These are phyloP conservation scores for Akanthomyces muscarius DNA, from an alignment of 2,329 filamentous ascomycete species.

Conservation along the genomic window DNA sequence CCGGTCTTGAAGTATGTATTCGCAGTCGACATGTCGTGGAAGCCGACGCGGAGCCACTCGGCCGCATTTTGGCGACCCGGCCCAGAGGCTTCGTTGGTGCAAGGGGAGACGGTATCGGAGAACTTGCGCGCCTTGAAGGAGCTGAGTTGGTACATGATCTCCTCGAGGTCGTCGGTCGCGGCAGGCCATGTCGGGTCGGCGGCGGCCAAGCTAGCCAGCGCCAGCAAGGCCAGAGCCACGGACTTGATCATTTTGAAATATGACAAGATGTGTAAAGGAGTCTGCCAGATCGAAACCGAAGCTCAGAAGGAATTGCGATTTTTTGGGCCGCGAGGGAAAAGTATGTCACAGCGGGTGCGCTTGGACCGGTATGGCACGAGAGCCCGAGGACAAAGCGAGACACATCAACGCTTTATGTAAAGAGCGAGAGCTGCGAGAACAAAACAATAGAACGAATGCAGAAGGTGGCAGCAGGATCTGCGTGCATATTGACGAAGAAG, in stretches of 20 bases:
- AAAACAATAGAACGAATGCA: not conserved
- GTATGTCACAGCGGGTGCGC: constrained; percentile 5
- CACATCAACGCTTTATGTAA: constrained; percentile 1
- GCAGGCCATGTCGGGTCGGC: constrained; percentile 60
- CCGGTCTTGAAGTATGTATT: constrained; percentile 45
- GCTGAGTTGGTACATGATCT: constrained; percentile 57
- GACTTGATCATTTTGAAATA: constrained; percentile 11
- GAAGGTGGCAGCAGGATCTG: not conserved
- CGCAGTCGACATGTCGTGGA: constrained; percentile 58
- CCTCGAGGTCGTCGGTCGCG: constrained; percentile 57
- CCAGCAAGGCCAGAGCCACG: constrained; percentile 34
- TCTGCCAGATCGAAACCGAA: not conserved
- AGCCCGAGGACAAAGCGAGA: not conserved
- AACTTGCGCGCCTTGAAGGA: constrained; percentile 54
- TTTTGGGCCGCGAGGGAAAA: not conserved
- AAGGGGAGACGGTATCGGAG: constrained; percentile 53
- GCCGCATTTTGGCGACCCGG: constrained; percentile 55
- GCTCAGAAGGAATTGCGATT: too few relatives aligned
- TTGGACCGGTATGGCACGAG: not conserved
- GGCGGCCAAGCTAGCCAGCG: constrained; percentile 30
- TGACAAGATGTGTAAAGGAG: not conserved
- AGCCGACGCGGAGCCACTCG: constrained; percentile 58
- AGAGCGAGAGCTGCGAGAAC: not conserved
- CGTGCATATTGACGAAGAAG: not conserved
- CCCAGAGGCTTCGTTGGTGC: constrained; percentile 48